These are phyloP conservation scores for Jamesozyma rosinii DNA, from an alignment of 805 yeast genomes.

Conservation along the genomic window DNA sequence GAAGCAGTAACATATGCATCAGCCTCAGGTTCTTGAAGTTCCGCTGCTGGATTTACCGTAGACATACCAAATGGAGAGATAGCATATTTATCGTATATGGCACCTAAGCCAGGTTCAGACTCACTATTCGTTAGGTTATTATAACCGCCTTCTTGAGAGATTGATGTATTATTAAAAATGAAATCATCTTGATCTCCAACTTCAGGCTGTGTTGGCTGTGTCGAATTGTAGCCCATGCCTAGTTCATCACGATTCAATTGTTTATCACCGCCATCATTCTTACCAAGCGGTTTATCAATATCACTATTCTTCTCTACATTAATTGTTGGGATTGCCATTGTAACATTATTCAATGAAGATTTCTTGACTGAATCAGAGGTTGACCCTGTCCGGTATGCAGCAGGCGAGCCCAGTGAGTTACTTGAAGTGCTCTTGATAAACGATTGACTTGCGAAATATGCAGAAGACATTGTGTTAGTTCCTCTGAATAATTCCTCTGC, in stretches of 20 bases:
- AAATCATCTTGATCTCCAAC: neutral
- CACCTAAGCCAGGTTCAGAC: slow-evolving; percentile 5
- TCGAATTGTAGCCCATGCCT: neutral
- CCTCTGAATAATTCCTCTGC: slow-evolving; percentile 28
- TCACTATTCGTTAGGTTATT: neutral
- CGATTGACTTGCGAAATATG: neutral
- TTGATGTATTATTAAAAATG: neutral
- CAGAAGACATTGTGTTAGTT: neutral
- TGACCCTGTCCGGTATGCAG: neutral
- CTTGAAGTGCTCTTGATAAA: neutral
- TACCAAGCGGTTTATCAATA: neutral
- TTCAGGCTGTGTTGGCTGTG: neutral
- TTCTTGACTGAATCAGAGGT: neutral
- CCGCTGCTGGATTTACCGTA: neutral
- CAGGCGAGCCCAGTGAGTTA: neutral
- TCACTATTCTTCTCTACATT: neutral
- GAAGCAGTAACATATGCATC: neutral
- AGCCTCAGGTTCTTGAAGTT: neutral
- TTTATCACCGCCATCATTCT: neutral
- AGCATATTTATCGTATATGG: slow-evolving; percentile 4
- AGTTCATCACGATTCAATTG: neutral
- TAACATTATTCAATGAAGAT: neutral
- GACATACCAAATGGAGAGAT: slow-evolving; percentile 2
- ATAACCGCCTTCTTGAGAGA: neutral
- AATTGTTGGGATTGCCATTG: no score